These are phyloP conservation scores for Hevea brasiliensis DNA, from an alignment of 345 rosid species.

Conservation along the genomic window DNA sequence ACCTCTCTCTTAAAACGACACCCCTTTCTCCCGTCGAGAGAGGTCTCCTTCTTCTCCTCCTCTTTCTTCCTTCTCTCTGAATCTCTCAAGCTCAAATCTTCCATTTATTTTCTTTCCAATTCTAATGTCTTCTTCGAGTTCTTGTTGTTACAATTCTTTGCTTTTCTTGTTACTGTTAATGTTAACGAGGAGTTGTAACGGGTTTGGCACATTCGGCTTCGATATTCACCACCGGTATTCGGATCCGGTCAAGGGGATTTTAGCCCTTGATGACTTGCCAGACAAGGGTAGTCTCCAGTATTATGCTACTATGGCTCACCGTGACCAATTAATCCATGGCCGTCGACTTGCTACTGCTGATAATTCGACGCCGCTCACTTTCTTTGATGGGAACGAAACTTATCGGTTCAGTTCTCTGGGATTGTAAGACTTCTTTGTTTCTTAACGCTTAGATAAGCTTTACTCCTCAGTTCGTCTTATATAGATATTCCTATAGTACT, in stretches of 20 bases:
- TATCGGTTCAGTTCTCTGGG: slow-evolving; percentile 47
- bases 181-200: slow-evolving; percentile 26
- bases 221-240: slow-evolving; percentile 80
- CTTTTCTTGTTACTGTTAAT: slow-evolving; percentile 13
- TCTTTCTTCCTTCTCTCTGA: neutral
- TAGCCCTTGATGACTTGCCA: slow-evolving; percentile 62
- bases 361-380: slow-evolving; percentile 58
- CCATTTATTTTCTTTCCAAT: neutral
- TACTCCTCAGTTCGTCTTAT: too few relatives aligned
- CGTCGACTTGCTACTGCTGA: slow-evolving; percentile 51
- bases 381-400: slow-evolving; percentile 72
- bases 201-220: slow-evolving; percentile 64
- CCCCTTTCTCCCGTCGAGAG: neutral
- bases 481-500: neutral
- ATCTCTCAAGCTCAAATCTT: too few relatives aligned
- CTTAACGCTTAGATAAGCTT: neutral
- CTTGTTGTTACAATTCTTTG: neutral
- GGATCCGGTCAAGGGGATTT: slow-evolving; percentile 64
- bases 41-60: neutral
- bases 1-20: neutral
- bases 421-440: slow-evolving; percentile 51
- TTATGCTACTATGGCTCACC: slow-evolving; percentile 65
- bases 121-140: slow-evolving; percentile 5
- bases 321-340: slow-evolving; percentile 67
- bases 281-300: slow-evolving; percentile 61